Evolutionary conservation across 1,139 yeast species (phyloP).

Genomic region (Suhomyces ambrosiae): DNA sequence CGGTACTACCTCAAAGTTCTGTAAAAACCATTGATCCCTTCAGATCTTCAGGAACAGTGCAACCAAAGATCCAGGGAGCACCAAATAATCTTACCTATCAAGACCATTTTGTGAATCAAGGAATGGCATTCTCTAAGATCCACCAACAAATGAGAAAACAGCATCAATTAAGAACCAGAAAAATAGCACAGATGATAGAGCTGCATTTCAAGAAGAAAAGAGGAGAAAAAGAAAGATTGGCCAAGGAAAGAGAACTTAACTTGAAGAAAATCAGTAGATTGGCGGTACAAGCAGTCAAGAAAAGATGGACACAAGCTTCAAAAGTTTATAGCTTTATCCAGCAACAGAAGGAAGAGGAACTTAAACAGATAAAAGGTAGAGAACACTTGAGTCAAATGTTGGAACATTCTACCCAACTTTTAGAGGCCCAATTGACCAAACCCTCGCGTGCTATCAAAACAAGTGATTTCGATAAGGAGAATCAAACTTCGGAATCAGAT

Average conservation of each 20-base stretch:
- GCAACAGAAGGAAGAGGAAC: constrained; percentile 62
- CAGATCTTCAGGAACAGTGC: constrained; percentile 39
- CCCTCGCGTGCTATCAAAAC: constrained; percentile 22
- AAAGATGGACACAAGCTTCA: constrained; percentile 88
- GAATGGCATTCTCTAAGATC: constrained; percentile 67
- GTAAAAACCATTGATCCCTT: constrained; percentile 46
- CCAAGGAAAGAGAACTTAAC: constrained; percentile 69
- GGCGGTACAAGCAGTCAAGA: constrained; percentile 82
- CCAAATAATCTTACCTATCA: constrained; percentile 54
- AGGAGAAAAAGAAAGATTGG: constrained; percentile 85
- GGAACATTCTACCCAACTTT: constrained; percentile 85
- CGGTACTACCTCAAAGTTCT: constrained; percentile 47
- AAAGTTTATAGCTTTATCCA: constrained; percentile 67
- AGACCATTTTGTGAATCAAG: constrained; percentile 79
- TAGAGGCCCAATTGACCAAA: constrained; percentile 77
- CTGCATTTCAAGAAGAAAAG: constrained; percentile 81
- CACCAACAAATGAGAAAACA: constrained; percentile 68
- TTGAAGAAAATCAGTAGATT: constrained; percentile 71
- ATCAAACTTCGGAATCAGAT: constrained; percentile 22
- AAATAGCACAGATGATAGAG: constrained; percentile 80
- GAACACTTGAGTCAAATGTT: constrained; percentile 86
- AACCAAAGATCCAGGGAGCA: constrained; percentile 44
- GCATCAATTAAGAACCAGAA: constrained; percentile 69
- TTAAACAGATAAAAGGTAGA: constrained; percentile 77
- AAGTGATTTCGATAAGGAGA: constrained; percentile 21